Evolutionary conservation across 139 green algal genomes (phyloP), one percentile per base, ranked within the genome.

Genomic region (Nannochloris sp.): DNA sequence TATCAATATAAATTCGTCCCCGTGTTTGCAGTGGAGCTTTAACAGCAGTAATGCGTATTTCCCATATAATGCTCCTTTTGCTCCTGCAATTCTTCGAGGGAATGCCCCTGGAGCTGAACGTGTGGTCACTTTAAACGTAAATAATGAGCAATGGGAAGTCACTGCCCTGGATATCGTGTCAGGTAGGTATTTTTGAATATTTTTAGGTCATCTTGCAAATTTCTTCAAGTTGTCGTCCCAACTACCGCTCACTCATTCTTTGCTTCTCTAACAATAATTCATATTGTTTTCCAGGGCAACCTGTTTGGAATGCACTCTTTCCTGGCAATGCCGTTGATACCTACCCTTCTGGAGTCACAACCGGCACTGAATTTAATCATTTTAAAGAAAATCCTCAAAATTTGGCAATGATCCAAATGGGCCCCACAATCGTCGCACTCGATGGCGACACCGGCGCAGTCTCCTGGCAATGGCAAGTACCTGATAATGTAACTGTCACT

Each of bases 1-100:
- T n/a, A n/a, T n/a, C n/a, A n/a, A n/a, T n/a, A n/a, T n/a, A n/a
- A n/a, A n/a, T n/a, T n/a, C n/a, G n/a, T n/a, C n/a, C n/a, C n/a
- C n/a, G n/a, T n/a, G n/a, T 2, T 54, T 47, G 23, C 45, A 64
- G 32, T 64, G 56, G 56, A 64, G 29, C 12, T 64, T 54, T 48
- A 25, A 64, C 7, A 25, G n/a, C n/a, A 57, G 25, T 29, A 25
- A 64, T 13, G 56, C 23, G 29, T 64, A 55, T 48, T 64, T 24
- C 15, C 56, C 56, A 1, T 64, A 54, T 64, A 48, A 64, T 48
- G 7, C 23, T 30, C 56, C 36, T 32, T 64, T 55, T 29, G n/a
- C 15, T 64, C 56, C 56, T 46, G n/a, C 25, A n/a, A 64, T 64
- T 30, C 14, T 57, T 8, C 45, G 2, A 64, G 56, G 56, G 0